phyloP scores from a whole-genome alignment of 2,329 filamentous ascomycete species.

The Nemania abortiva region DNA sequence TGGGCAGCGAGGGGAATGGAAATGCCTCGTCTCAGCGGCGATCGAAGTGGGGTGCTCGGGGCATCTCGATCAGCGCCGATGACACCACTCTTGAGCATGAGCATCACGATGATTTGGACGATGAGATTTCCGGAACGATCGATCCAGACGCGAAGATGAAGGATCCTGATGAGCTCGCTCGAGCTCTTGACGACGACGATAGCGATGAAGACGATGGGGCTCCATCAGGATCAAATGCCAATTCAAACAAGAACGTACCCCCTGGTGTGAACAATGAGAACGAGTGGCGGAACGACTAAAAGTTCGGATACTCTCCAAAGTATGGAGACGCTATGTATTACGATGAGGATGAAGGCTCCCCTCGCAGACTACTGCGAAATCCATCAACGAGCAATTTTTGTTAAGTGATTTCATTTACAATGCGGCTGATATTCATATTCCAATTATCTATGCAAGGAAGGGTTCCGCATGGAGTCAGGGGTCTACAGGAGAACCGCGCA shows the following conservation, averaged over 20 bases:
- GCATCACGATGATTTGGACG: slow-evolving; percentile 54
- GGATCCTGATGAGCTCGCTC: slow-evolving; percentile 74
- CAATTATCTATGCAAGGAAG: neutral
- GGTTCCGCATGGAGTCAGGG: slow-evolving; percentile 7
- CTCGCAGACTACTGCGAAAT: neutral
- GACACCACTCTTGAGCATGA: slow-evolving; percentile 67
- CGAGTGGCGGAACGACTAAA: slow-evolving; percentile 48
- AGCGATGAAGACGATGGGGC: slow-evolving; percentile 61
- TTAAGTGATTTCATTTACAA: slow-evolving; percentile 9
- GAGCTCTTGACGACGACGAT: slow-evolving; percentile 65
- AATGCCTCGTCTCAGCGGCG: slow-evolving; percentile 52
- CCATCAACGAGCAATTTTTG: neutral
- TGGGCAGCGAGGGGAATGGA: slow-evolving; percentile 53
- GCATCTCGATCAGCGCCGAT: slow-evolving; percentile 75
- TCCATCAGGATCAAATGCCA: slow-evolving; percentile 39
- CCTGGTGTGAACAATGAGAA: slow-evolving; percentile 48
- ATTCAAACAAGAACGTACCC: slow-evolving; percentile 35
- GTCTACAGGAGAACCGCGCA: neutral
- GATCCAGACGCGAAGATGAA: slow-evolving; percentile 75
- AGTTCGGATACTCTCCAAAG: neutral
- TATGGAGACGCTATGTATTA: neutral
- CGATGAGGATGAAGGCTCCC: neutral
- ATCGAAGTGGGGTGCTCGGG: slow-evolving; percentile 72
- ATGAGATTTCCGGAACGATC: slow-evolving; percentile 58
- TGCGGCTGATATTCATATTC: neutral